Conservation (phyloP, 73 alveolate genomes). For the Paraurostyla sp. region DNA sequence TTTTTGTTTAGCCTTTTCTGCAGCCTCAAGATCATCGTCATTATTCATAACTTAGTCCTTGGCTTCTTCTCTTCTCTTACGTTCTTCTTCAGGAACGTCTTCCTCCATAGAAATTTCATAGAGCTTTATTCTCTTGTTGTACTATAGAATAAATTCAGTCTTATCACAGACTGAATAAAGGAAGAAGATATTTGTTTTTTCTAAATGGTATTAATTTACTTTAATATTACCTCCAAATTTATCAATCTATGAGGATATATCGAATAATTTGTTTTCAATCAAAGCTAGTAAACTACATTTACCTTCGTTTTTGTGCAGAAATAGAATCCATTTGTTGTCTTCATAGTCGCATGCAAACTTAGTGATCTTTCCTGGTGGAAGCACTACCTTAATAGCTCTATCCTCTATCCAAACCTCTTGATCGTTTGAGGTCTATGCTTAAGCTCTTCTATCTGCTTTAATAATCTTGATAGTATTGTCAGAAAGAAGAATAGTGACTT, state of each 20-base stretch:
- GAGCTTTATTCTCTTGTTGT: conserved; percentile 28
- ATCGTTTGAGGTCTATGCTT: neutral
- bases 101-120: conserved; percentile 30
- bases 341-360: neutral
- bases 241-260: neutral
- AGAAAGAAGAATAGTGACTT: conserved; percentile 4
- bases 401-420: conserved; percentile 51
- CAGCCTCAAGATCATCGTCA: conserved; percentile 29
- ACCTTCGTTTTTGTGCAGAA: neutral
- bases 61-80: conserved; percentile 22
- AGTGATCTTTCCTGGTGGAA: neutral
- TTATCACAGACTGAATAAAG: conserved; percentile 41
- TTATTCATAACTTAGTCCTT: neutral
- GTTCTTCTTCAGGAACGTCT: conserved; percentile 42
- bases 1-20: neutral
- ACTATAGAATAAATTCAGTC: conserved; percentile 27
- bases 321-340: neutral
- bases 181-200: conserved; percentile 34
- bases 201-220: neutral
- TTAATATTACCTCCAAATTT: neutral
- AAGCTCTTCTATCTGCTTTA: neutral
- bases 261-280: neutral
- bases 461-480: conserved; percentile 26
- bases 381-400: neutral
- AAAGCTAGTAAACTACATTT: neutral